Percentiles rank a stretch among this genome's conserved stretches.
phyloP scores from a whole-genome alignment of 768 basidiomycete genomes.

The Tylopilus plumbeoviolaceoides region DNA sequence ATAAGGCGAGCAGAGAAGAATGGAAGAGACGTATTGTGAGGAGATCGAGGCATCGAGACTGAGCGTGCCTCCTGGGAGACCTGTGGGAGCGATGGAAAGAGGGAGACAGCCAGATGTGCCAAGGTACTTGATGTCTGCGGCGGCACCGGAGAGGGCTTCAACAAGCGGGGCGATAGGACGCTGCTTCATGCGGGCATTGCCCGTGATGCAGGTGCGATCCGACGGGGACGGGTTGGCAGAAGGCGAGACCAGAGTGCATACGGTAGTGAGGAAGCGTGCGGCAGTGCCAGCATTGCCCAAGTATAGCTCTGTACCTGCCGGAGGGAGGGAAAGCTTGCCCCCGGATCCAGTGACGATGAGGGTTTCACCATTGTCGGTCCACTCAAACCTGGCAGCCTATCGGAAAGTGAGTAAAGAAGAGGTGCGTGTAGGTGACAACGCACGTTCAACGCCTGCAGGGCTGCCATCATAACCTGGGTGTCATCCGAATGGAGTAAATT shows the following conservation, averaged over 20 bases:
- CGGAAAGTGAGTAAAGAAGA: background rate
- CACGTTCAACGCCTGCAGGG: constrained; percentile 83
- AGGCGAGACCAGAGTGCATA: constrained; percentile 81
- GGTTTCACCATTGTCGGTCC: constrained; percentile 97
- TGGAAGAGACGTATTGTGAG: constrained; percentile 97
- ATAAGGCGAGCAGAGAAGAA: constrained; percentile 95
- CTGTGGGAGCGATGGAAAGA: constrained; percentile 77
- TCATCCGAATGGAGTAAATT: constrained; percentile 97
- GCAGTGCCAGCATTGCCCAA: constrained; percentile 98
- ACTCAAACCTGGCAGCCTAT: constrained; percentile 86
- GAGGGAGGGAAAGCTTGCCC: constrained; percentile 74
- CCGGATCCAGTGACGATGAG: constrained; percentile 86
- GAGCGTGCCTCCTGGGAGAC: constrained; percentile 78
- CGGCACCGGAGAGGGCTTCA: constrained; percentile 79
- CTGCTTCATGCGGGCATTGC: constrained; percentile 98
- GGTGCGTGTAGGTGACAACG: background rate
- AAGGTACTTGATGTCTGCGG: constrained; percentile 71
- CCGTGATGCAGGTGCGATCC: constrained; percentile 79
- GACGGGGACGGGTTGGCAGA: constrained; percentile 31
- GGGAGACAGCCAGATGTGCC: constrained; percentile 85
- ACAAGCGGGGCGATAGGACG: constrained; percentile 95
- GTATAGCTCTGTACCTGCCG: constrained; percentile 83
- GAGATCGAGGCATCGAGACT: constrained; percentile 92
- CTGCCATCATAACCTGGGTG: constrained; percentile 99
- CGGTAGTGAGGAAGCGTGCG: constrained; percentile 94